Base-by-base conservation (phyloP, 2,329 filamentous ascomycete species). In the Fusarium liriodendri region DNA sequence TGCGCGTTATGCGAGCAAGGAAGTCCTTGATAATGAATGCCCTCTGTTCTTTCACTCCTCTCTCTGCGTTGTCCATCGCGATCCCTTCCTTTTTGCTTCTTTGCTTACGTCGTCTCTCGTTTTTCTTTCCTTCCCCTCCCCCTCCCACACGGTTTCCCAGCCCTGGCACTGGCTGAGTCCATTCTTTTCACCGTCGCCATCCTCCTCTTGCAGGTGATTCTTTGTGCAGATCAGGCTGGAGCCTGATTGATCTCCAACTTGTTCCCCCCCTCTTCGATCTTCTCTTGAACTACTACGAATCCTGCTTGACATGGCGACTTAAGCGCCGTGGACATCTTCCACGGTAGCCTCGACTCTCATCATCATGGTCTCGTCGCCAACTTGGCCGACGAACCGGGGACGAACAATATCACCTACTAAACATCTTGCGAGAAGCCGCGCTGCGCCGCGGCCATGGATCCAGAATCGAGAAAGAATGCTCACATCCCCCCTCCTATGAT, bases 111-210 rank as follows among this genome's bases (percentile, higher is more conserved):
- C 64, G 59, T 64, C 64, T 55, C 47, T 74, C 64, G 18, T 74
- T 74, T 54, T 63, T 5, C 18, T 50, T 13, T 54, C 32, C 27
- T 54, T 45, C 29, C 5, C 25, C 10, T 10, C 18, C 16, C 16
- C 10, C 18, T 10, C 18, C 16, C 16, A 6, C 18, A 55, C 67
- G 52, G 47, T 64, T 64, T 72, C 54, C 27, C 71, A 75, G 73
- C 69, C 68, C 73, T 63, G 45, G 73, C 38, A 64, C 64, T 72
- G 73, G 65, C 73, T 76, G 73, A 70, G 58, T 75, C 60, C 73
- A 64, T 72, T 75, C 73, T 16, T 70, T 75, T 52, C 29, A 25
- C 33, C 40, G 52, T 70, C 42, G 47, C 29, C 54, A 45, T 29
- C 58, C 58, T 62, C 57, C 50, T 65, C 52, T 40, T 57, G 27